A percentile compares a stretch with the other conserved stretches of the same genome.
These are phyloP conservation scores for Tulasnella sp. DNA, from an alignment of 768 basidiomycete genomes.

Conservation along the genomic window DNA sequence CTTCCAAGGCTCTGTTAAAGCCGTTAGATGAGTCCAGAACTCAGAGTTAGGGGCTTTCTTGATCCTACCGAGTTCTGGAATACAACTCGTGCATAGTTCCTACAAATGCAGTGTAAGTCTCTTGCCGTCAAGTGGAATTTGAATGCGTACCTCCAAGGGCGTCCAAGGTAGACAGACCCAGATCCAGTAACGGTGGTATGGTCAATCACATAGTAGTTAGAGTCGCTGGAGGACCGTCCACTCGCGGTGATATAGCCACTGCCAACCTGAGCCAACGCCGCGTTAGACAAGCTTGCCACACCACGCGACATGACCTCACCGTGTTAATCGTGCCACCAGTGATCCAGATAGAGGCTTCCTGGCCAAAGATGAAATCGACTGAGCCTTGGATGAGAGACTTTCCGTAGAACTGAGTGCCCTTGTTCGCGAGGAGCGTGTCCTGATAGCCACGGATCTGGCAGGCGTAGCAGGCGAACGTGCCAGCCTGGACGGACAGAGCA, in stretches of 20 bases:
- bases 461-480: conserved; percentile 10
- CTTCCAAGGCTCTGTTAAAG: conserved; percentile 14
- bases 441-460: conserved; percentile 14
- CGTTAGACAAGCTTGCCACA: not conserved
- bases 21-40: not conserved
- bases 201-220: conserved; percentile 5
- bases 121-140: not conserved
- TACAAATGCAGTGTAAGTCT: not conserved
- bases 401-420: not conserved
- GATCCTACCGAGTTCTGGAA: conserved; percentile 22
- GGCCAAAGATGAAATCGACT: conserved; percentile 16
- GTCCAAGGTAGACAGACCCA: not conserved
- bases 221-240: not conserved
- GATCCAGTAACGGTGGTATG: not conserved
- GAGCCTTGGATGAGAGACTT: conserved; percentile 13
- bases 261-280: not conserved
- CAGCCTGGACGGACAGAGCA: conserved; percentile 9
- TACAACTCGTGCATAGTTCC: conserved; percentile 20
- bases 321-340: conserved; percentile 8
- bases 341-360: not conserved
- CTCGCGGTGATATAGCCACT: conserved; percentile 3
- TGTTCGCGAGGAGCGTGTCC: not conserved
- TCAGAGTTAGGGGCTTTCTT: not conserved
- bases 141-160: not conserved
- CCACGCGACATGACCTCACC: not conserved